Base-by-base conservation (phyloP, 371 early-diverging fungal genomes). In the Mucor lusitanicus region DNA sequence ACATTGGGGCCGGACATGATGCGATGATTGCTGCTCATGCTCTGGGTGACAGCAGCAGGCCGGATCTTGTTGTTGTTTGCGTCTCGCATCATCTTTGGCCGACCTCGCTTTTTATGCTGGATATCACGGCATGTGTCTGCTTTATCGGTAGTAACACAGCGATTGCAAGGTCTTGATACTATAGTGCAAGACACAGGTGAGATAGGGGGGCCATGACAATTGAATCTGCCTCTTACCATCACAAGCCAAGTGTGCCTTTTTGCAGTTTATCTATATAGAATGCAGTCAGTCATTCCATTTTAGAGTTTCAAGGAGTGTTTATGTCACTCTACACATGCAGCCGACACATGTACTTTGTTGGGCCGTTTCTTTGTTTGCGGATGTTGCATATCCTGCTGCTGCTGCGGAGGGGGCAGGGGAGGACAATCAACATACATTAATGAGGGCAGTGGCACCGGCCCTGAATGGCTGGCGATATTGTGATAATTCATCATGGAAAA, bases 181-280 rank as follows among this genome's bases (percentile, higher is more conserved):
- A 59, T 1, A 33, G 39, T 19, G 23, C 21, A 39, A 11, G 1
- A n/a, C 19, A 11, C 9, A 42, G n/a, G 21, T 30, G 3, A 46
- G 32, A 61, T 33, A 59, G 23, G 33, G 53, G 13, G 25, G 2
- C 25, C 25, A 12, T 13, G 23, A 21, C 2, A 2, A 23, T n/a
- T n/a, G n/a, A 23, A 27, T 0, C 0, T 28, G 13, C 6, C n/a
- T 17, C 19, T 53, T 72, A 72, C 73, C 65, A 59, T 72, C 73
- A 48, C 73, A 72, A 27, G 73, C 73, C 21, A 72, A 65, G 53
- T 72, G 73, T 21, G 73, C 73, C 37, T 69, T 72, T 63, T 72
- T 68, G 40, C 73, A 72, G 54, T 72, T 68, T 1, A 62, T 53
- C 69, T 72, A 65, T 32, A 65, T 23, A 37, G 42, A 33, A 54